Evolutionary conservation across 2,329 filamentous ascomycete species (phyloP).

Genomic region (Ploettnerulaceae sp.): DNA sequence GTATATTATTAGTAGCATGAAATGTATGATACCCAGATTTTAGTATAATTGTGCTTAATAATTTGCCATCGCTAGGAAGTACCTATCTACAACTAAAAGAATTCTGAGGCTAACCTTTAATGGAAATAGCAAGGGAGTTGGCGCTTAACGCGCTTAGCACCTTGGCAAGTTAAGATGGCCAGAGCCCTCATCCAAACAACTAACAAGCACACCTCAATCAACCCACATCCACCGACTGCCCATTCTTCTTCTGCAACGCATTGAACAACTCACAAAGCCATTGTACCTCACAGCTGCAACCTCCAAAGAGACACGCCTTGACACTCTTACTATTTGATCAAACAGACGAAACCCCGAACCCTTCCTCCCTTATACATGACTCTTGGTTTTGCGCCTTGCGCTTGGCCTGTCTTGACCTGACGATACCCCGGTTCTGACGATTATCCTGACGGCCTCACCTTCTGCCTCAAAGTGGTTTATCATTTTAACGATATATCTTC

Average conservation of each 20-base stretch:
- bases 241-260: neutral
- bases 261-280: neutral
- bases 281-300: neutral
- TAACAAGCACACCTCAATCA: neutral
- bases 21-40: neutral
- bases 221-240: neutral
- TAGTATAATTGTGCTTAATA: neutral
- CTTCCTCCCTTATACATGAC: conserved; percentile 12
- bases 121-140: too few species aligned
- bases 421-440: neutral
- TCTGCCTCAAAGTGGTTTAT: neutral
- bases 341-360: too few species aligned
- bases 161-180: too few species aligned
- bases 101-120: too few species aligned
- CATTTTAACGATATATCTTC: neutral
- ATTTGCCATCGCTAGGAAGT: too few species aligned
- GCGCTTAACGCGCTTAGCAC: too few species aligned
- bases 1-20: neutral
- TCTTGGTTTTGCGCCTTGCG: conserved; percentile 21
- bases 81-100: too few species aligned
- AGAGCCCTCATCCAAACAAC: neutral
- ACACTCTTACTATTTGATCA: too few species aligned
- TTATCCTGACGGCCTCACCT: neutral
- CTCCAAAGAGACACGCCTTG: neutral
- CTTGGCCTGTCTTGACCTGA: conserved; percentile 17